Base-by-base conservation (phyloP, 345 rosid genomes). In the Heritiera fomes region DNA sequence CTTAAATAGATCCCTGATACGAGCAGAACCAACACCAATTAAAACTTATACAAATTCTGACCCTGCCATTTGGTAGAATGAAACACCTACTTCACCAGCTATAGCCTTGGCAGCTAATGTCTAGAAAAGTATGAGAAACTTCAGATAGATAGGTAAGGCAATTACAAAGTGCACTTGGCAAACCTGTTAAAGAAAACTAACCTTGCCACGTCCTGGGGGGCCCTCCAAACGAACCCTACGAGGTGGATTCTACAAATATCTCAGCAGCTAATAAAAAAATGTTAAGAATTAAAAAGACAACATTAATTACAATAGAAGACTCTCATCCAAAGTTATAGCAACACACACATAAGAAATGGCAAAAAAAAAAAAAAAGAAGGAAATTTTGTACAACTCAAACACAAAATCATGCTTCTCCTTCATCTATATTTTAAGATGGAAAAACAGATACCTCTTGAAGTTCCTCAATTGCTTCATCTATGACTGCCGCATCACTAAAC, bases 11-110 rank as follows among this genome's bases (percentile, higher is more conserved):
- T 94, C 98, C 86, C 98, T 93, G 78, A 93, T 91, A 86, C 98
- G 93, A 68, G 98, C 98, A 81, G 98, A 93, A 70, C 97, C 98
- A 72, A 94, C 98, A 75, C 98, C 98, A 78, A 94, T 98, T 79
- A 94, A 88, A 75, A 94, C 98, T 85, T 94, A 98, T 4, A 94
- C 98, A 79, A 94, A 94, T 81, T 94, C 98, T 78, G 98, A 91
- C 75, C 98, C 98, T 79, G 98, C 98, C 98, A 94, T 94, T 83
- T 93, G 97, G 81, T 94, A 94, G 90, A 94, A 94, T 7, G 98
- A 98, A 55, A 94, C 98, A 40, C 97, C 98, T 75, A 97, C 98
- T 86, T 94, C 98, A 76, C 98, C 98, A 32, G 98, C 98, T 70
- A 94, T 94, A 72, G 98, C 98, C 87, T 94, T 94, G 50, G 98